phyloP scores from a whole-genome alignment of 495 filamentous ascomycete species.

The Aspergillus cristatus region DNA sequence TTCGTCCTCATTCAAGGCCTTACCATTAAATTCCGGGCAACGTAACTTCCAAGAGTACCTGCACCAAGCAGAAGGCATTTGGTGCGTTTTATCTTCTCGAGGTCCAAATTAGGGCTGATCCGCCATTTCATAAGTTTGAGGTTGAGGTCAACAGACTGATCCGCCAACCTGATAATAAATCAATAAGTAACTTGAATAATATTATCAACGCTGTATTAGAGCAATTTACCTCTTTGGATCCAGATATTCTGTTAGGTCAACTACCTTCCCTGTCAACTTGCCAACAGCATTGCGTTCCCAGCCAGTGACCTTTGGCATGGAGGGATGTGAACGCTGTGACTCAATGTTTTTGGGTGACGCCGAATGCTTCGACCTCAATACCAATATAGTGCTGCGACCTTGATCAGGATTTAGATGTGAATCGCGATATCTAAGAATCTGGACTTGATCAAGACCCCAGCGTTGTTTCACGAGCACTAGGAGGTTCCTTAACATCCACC shows the following conservation, averaged over 20 bases:
- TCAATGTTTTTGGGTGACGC: slow-evolving; percentile 12
- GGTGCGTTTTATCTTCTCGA: slow-evolving; percentile 81
- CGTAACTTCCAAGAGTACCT: slow-evolving; percentile 88
- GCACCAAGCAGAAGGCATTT: slow-evolving; percentile 92
- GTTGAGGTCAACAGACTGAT: slow-evolving; percentile 95
- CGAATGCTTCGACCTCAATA: slow-evolving; percentile 45
- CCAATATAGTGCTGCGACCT: slow-evolving; percentile 68
- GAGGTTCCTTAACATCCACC: slow-evolving; percentile 89
- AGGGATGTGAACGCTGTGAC: slow-evolving; percentile 20
- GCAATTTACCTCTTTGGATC: slow-evolving; percentile 58
- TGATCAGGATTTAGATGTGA: slow-evolving; percentile 64
- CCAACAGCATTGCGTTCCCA: slow-evolving; percentile 80
- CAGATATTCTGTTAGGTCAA: slow-evolving; percentile 83
- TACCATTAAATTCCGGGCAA: slow-evolving; percentile 76
- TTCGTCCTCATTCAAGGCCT: background rate
- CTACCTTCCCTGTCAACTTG: slow-evolving; percentile 64
- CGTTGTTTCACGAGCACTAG: slow-evolving; percentile 75
- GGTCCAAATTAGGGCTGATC: slow-evolving; percentile 76
- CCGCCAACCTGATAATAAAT: slow-evolving; percentile 53
- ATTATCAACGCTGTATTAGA: background rate
- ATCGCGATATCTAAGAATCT: slow-evolving; percentile 87
- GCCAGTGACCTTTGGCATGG: slow-evolving; percentile 81
- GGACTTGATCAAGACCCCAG: slow-evolving; percentile 66
- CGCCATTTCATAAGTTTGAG: slow-evolving; percentile 98
- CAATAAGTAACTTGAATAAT: slow-evolving; percentile 1